phyloP scores from a whole-genome alignment of 768 basidiomycete genomes.

The Amanita subjunquillea region DNA sequence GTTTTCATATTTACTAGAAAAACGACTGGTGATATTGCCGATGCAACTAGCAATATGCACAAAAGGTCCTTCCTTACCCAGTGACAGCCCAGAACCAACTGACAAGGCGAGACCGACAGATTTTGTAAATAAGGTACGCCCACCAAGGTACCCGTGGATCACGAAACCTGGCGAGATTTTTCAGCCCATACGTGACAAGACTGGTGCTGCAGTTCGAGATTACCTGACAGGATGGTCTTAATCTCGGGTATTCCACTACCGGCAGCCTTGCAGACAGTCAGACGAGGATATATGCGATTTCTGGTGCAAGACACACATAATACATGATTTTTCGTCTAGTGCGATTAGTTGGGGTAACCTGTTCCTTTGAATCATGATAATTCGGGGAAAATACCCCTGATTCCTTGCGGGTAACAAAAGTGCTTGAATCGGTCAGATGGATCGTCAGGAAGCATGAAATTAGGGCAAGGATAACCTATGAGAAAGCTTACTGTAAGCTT shows the following conservation, averaged over 20 bases:
- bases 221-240: conserved; percentile 86
- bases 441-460: conserved; percentile 76
- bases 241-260: conserved; percentile 97
- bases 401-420: conserved; percentile 85
- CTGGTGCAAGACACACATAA: conserved; percentile 48
- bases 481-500: neutral
- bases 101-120: conserved; percentile 81
- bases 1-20: conserved; percentile 82
- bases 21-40: conserved; percentile 86
- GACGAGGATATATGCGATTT: neutral
- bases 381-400: conserved; percentile 53
- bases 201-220: conserved; percentile 1
- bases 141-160: conserved; percentile 94
- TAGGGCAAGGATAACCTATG: conserved; percentile 62
- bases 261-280: conserved; percentile 49
- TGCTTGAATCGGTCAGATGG: conserved; percentile 78
- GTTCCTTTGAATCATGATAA: conserved; percentile 19
- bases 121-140: conserved; percentile 82
- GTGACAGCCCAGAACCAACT: conserved; percentile 84
- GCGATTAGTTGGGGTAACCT: conserved; percentile 13
- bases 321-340: conserved; percentile 64
- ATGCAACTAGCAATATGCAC: conserved; percentile 91
- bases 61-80: conserved; percentile 65
- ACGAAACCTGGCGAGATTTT: conserved; percentile 61
- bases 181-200: conserved; percentile 1